Base-by-base conservation (phyloP, 805 yeast genomes). In the Nakazawaea pomicola region DNA sequence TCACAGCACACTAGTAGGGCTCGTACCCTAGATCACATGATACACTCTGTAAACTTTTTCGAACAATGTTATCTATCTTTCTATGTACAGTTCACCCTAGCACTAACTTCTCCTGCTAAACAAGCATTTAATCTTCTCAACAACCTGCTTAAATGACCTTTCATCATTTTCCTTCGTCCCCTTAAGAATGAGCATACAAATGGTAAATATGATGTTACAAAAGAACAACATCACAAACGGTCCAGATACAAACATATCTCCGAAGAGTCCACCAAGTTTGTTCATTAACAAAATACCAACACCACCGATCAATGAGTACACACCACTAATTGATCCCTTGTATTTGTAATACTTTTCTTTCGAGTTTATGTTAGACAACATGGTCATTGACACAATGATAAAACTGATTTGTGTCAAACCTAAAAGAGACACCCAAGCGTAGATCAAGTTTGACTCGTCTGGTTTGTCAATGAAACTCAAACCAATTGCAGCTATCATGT, bases 311-410 rank as follows among this genome's bases (percentile, higher is more conserved):
- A 83, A 69, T n/a, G 82, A 72, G 54, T 78, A 80, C 10, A 80
- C 74, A 6, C 91, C 91, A 37, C 82, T 72, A 30, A 83, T 70
- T 2, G 83, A 67, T n/a, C 89, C 89, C 36, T 75, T 72, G 43
- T 68, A 62, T 17, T 58, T 60, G 25, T 68, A 59, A 23, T 68
- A 64, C 29, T 62, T 58, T 39, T 69, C 73, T 5, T 74, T 68
- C 24, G 75, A 68, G 7, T 55, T 47, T 19, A 57, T 54, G 35
- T 56, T 57, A 1, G 62, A 56, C 9, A 58, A 33, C 50, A 82
- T 63, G 6, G 86, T 76, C 78, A 81, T 76, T 24, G 87, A 78
- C 17, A 76, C 67, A 36, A 81, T 72, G 27, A 80, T 72, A 28
- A 73, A 67, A 8, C 83, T 83, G 40, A 80, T 76, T 56, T 79